Percentiles rank a stretch among this genome's conserved stretches.
Evolutionary conservation across 176 grass and related monocot species (phyloP).

Genomic region (Aegilops speltoides): DNA sequence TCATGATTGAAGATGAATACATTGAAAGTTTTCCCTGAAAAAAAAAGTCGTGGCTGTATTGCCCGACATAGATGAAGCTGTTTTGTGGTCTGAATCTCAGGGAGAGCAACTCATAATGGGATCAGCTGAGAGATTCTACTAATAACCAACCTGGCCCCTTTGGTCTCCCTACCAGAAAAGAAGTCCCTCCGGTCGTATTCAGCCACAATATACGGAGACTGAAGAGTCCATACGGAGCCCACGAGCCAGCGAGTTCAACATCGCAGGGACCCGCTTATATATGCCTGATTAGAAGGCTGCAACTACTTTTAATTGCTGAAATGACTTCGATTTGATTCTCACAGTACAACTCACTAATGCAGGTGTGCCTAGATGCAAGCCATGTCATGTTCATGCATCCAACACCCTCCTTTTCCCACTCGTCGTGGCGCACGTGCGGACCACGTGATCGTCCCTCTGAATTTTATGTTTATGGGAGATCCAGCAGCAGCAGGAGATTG

Average conservation of each 20-base stretch:
- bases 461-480: constrained; percentile 5
- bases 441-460: constrained; percentile 28
- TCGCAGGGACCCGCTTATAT: background rate
- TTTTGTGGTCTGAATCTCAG: background rate
- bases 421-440: constrained; percentile 19
- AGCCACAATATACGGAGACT: background rate
- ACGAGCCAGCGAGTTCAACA: background rate
- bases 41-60: too few relatives aligned
- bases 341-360: background rate
- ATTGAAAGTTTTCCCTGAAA: too few relatives aligned
- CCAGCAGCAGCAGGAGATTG: constrained; percentile 18
- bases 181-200: background rate
- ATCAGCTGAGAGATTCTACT: background rate
- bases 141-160: constrained; percentile 8
- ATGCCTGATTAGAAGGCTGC: background rate
- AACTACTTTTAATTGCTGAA: background rate
- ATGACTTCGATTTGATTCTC: background rate
- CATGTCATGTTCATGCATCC: background rate
- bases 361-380: background rate
- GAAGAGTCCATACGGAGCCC: background rate
- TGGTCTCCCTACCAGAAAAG: background rate
- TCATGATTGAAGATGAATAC: too few relatives aligned
- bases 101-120: background rate
- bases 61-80: too few relatives aligned
- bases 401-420: background rate